A percentile compares a stretch with the other conserved stretches of the same genome.
phyloP scores from a whole-genome alignment of 176 grass and related monocot species.

The Thalia dealbata region DNA sequence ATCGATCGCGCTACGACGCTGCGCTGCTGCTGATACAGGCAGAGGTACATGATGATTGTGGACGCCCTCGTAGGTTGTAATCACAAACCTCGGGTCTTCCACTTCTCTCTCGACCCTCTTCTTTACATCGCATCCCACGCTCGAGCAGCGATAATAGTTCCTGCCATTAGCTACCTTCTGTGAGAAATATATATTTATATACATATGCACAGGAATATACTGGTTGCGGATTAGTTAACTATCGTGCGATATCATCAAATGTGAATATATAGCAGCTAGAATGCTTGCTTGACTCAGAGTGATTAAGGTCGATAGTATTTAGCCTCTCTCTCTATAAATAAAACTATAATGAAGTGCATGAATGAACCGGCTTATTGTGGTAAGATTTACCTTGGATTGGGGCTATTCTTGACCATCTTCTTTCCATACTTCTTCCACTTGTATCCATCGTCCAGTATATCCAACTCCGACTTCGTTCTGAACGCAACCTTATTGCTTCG shows the following conservation, averaged over 20 bases:
- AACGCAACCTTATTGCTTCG: slow-evolving; percentile 43
- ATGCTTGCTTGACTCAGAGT: too few species aligned
- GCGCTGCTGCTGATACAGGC: neutral
- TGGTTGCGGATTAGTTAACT: too few species aligned
- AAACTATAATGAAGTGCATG: too few species aligned
- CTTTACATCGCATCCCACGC: slow-evolving; percentile 54
- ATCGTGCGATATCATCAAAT: too few species aligned
- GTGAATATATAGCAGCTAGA: too few species aligned
- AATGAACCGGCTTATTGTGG: too few species aligned
- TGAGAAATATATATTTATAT: too few species aligned
- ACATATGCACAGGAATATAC: too few species aligned
- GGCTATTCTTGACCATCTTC: slow-evolving; percentile 68
- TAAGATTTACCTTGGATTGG: slow-evolving; percentile 67
- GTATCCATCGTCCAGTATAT: slow-evolving; percentile 69
- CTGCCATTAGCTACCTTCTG: slow-evolving; percentile 15
- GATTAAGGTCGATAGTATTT: too few species aligned
- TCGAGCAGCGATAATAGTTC: slow-evolving; percentile 71
- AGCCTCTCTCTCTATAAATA: too few species aligned
- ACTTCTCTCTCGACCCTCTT: slow-evolving; percentile 51
- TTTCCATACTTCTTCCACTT: slow-evolving; percentile 83
- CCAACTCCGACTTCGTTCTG: slow-evolving; percentile 45
- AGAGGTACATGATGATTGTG: slow-evolving; percentile 42
- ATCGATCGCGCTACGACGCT: neutral
- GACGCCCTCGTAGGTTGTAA: slow-evolving; percentile 75
- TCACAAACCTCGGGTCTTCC: slow-evolving; percentile 52